Percentiles rank a stretch among this genome's conserved stretches.
phyloP scores from a whole-genome alignment of 2,329 filamentous ascomycete genomes.

The Penicillium sumatraense region DNA sequence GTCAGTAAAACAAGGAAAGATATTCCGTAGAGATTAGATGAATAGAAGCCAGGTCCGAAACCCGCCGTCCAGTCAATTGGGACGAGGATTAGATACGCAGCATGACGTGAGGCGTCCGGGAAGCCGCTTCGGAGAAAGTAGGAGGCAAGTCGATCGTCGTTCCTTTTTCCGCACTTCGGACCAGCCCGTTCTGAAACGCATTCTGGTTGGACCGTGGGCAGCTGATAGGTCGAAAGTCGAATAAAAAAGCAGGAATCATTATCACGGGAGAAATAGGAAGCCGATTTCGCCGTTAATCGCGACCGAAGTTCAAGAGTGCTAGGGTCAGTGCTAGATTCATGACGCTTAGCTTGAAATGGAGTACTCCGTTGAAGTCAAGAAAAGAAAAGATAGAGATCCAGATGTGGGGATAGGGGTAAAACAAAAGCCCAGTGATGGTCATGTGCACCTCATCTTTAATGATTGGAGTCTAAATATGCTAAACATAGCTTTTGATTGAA shows the following conservation, averaged over 20 bases:
- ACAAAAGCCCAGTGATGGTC: conserved; percentile 2
- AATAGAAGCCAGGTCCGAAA: background rate
- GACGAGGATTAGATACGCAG: background rate
- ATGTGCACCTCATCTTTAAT: conserved; percentile 7
- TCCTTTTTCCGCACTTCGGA: conserved; percentile 14
- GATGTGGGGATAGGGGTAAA: conserved; percentile 4
- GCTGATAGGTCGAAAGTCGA: conserved; percentile 19
- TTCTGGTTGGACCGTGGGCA: conserved; percentile 16
- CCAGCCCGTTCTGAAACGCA: conserved; percentile 22
- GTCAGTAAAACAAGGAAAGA: background rate
- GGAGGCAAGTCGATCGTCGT: conserved; percentile 17
- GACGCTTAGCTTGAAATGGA: background rate
- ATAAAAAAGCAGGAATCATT: conserved; percentile 9
- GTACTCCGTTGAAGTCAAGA: no score
- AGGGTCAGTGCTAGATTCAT: conserved; percentile 12
- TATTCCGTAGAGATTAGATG: conserved; percentile 3
- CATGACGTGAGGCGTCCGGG: conserved; percentile 22
- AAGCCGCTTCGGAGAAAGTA: conserved; percentile 24
- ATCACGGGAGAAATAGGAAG: conserved; percentile 32
- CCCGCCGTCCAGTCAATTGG: conserved; percentile 1
- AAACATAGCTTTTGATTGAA: background rate
- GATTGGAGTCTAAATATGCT: background rate
- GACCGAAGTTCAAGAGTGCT: conserved; percentile 1
- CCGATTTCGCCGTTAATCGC: conserved; percentile 20
- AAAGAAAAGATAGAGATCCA: conserved; percentile 11